Percentiles rank a stretch among this genome's conserved stretches.
Conservation (phyloP, 163 green algal species). For the Chlorella variabilis region DNA sequence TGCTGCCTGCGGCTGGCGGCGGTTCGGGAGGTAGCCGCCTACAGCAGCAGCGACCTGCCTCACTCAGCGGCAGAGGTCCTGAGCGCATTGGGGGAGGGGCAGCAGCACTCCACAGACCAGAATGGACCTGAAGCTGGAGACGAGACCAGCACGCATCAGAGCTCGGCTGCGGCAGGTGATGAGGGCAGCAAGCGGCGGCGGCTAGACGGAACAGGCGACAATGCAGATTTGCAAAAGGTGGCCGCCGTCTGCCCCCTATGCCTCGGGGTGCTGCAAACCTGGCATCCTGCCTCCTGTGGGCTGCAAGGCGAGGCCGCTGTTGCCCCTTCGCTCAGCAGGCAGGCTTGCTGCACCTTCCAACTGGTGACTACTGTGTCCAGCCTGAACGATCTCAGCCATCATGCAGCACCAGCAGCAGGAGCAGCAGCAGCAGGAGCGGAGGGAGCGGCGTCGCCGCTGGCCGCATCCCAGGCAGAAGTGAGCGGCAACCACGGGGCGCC, state of each 20-base stretch:
- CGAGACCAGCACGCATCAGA: no score
- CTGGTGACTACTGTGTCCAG: not conserved
- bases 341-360: not conserved
- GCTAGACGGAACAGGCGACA: not conserved
- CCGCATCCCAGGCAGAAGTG: not conserved
- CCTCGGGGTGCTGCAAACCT: slow-evolving; percentile 31
- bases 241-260: slow-evolving; percentile 40
- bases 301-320: not conserved
- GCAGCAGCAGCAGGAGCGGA: not conserved
- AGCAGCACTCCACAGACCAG: no score
- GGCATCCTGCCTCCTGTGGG: no score
- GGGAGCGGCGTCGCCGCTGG: not conserved
- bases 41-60: not conserved
- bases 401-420: not conserved
- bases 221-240: no score
- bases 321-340: not conserved
- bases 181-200: slow-evolving; percentile 7
- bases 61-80: not conserved
- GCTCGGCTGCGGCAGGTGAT: not conserved
- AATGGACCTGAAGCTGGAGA: not conserved
- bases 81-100: no score
- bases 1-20: slow-evolving; percentile 32
- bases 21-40: not conserved
- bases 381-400: not conserved
- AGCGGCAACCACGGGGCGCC: not conserved